Evolutionary conservation across 2,329 filamentous ascomycete genomes (phyloP).

Genomic region (Neodidymelliopsis sp.): DNA sequence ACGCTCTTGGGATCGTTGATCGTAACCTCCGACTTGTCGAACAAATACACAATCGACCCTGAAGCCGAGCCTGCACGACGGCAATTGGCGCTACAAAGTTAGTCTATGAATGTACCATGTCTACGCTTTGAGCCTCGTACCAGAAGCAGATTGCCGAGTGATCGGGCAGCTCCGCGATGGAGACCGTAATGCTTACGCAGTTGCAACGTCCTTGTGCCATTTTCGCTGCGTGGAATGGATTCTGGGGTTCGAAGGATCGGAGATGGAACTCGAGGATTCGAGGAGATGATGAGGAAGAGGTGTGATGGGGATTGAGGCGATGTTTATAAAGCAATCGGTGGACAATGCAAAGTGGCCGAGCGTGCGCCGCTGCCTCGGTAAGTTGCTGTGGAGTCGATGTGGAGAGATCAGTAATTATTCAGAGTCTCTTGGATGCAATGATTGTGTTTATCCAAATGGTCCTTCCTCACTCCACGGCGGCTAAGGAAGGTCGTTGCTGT

Average conservation of each 20-base stretch:
- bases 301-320: too few species aligned
- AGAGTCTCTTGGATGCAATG: too few species aligned
- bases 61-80: conserved; percentile 33
- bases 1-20: conserved; percentile 29
- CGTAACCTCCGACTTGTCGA: conserved; percentile 27
- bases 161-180: conserved; percentile 29
- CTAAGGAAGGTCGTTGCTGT: too few species aligned
- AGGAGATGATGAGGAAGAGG: background rate
- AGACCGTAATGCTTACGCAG: conserved; percentile 38
- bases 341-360: too few species aligned
- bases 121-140: conserved; percentile 17
- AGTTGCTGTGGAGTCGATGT: too few species aligned
- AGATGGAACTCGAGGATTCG: background rate
- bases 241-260: too few species aligned
- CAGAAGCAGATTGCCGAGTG: conserved; percentile 42
- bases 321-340: too few species aligned
- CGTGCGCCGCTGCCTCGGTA: too few species aligned
- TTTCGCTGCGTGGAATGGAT: background rate
- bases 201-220: conserved; percentile 44
- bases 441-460: too few species aligned
- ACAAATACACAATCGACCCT: conserved; percentile 34
- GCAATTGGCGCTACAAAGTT: conserved; percentile 36
- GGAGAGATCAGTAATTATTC: too few species aligned
- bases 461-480: too few species aligned
- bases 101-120: too few species aligned